These are phyloP conservation scores for Candida pseudocylindracea DNA, from an alignment of 1,139 yeast genomes.

Conservation along the genomic window DNA sequence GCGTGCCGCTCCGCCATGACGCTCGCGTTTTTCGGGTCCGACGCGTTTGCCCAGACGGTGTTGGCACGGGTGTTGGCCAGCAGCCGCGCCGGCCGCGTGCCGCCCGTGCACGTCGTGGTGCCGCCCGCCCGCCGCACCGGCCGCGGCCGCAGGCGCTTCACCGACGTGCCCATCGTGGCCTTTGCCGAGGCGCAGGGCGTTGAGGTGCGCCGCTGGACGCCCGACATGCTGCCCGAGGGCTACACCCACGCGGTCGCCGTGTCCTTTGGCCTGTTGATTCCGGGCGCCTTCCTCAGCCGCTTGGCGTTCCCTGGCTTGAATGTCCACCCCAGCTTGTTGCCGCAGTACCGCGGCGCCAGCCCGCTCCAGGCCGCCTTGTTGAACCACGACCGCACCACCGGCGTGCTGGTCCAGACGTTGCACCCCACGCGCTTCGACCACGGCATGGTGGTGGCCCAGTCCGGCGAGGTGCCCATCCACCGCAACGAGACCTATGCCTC, in stretches of 20 bases:
- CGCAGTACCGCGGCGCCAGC: conserved; percentile 70
- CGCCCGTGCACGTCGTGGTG: neutral
- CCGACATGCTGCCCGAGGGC: conserved; percentile 30
- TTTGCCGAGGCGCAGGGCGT: conserved; percentile 6
- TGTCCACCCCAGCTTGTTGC: conserved; percentile 83
- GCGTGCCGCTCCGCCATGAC: neutral
- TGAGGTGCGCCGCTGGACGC: conserved; percentile 16
- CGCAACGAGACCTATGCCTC: conserved; percentile 17
- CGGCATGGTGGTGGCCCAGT: conserved; percentile 51
- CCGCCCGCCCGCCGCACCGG: neutral
- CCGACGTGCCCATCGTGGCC: conserved; percentile 33
- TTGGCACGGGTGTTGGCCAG: neutral
- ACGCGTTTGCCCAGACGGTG: neutral
- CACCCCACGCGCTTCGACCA: conserved; percentile 75
- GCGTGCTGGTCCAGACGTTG: conserved; percentile 75
- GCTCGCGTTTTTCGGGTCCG: conserved; percentile 1
- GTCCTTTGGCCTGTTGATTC: conserved; percentile 70
- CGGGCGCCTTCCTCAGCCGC: conserved; percentile 24
- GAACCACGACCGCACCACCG: conserved; percentile 40
- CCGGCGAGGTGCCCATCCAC: conserved; percentile 15
- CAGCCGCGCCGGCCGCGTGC: neutral
- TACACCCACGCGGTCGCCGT: conserved; percentile 69
- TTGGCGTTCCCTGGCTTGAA: conserved; percentile 53
- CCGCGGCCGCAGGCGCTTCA: conserved; percentile 10
- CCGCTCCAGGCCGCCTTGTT: conserved; percentile 71